A percentile compares a stretch with the other conserved stretches of the same genome.
Evolutionary conservation across 2,329 filamentous ascomycete species (phyloP).

Genomic region (Paramyrothecium roridum): DNA sequence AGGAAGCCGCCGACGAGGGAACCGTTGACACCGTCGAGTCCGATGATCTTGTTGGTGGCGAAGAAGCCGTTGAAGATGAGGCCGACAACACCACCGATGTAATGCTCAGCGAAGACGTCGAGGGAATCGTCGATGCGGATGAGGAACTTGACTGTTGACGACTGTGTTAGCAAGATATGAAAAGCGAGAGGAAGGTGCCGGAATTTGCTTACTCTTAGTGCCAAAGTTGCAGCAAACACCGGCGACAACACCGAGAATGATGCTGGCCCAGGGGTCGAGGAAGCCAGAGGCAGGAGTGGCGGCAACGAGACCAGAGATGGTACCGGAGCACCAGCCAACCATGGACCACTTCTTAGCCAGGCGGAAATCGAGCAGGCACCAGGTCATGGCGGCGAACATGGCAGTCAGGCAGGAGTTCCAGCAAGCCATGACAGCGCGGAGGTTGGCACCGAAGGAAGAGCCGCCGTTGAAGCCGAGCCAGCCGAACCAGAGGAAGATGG

Average conservation of each 20-base stretch:
- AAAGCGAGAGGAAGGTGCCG: not conserved
- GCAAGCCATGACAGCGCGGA: slow-evolving; percentile 92
- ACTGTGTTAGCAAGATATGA: slow-evolving; percentile 7
- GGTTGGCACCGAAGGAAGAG: slow-evolving; percentile 88
- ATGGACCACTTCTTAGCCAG: slow-evolving; percentile 91
- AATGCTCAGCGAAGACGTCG: slow-evolving; percentile 71
- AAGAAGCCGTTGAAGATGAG: slow-evolving; percentile 73
- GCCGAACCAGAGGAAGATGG: slow-evolving; percentile 94
- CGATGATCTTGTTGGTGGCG: slow-evolving; percentile 66
- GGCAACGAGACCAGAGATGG: slow-evolving; percentile 68
- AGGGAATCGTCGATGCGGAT: slow-evolving; percentile 67
- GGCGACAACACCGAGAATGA: slow-evolving; percentile 64
- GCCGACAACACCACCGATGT: slow-evolving; percentile 65
- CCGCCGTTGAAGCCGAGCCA: slow-evolving; percentile 99
- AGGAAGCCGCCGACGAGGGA: slow-evolving; percentile 67
- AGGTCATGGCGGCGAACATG: slow-evolving; percentile 87
- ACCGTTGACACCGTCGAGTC: slow-evolving; percentile 74
- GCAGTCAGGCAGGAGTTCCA: slow-evolving; percentile 97
- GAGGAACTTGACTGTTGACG: slow-evolving; percentile 51
- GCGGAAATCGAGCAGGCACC: slow-evolving; percentile 94
- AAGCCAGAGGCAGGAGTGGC: slow-evolving; percentile 68
- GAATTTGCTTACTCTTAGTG: slow-evolving; percentile 47
- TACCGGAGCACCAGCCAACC: slow-evolving; percentile 70
- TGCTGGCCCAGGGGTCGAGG: slow-evolving; percentile 64
- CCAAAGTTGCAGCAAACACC: slow-evolving; percentile 66